Base-by-base conservation (phyloP, 2,329 filamentous ascomycete species). In the Penicillium sp. region DNA sequence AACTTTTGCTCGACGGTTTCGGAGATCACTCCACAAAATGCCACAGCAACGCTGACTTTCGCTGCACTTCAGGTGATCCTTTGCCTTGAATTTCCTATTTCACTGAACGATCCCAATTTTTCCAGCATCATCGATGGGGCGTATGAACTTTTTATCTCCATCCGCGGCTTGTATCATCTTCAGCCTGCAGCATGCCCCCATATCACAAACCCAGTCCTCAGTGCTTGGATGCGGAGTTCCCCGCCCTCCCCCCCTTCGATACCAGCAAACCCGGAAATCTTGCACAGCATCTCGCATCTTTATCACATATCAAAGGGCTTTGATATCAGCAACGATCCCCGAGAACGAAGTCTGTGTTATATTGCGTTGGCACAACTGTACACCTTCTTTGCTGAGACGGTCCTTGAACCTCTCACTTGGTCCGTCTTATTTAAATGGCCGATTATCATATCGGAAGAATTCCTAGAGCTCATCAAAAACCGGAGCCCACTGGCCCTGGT, bases 101-200 rank as follows among this genome's bases (percentile, higher is more conserved):
- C 43, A 7, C 9, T 36, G 9, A 32, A 30, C 4, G 13, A 18
- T 18, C 9, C 21, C 24, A 32, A 43, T 17, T 17, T 15, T 5
- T n/a, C n/a, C 6, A 18, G 20, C n/a, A 43, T 36, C 18, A 13
- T 36, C 26, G 43, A 46, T 21, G 20, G 30, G 3, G 30, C 23
- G 3, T 46, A 36, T 23, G 43, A 46, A 30, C 30, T 46, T 17
- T n/a, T 46, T 6, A 29, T 46, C 15, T 18, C 29, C 10, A 46
- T 46, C n/a, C 43, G 43, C 13, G 43, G 43, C 3, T 36, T 46
- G 10, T 46, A 21, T 18, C 30, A 36, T 36, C 43, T 46, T 26
- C 43, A 46, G 33, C 20, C 43, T 21, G 17, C 26, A 12, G 20
- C 29, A 13, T n/a, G 17, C 26, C 43, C 43, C 4, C 17, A 36